Evolutionary conservation across 2,329 filamentous ascomycete genomes (phyloP).

Genomic region (Helminthosporium solani): DNA sequence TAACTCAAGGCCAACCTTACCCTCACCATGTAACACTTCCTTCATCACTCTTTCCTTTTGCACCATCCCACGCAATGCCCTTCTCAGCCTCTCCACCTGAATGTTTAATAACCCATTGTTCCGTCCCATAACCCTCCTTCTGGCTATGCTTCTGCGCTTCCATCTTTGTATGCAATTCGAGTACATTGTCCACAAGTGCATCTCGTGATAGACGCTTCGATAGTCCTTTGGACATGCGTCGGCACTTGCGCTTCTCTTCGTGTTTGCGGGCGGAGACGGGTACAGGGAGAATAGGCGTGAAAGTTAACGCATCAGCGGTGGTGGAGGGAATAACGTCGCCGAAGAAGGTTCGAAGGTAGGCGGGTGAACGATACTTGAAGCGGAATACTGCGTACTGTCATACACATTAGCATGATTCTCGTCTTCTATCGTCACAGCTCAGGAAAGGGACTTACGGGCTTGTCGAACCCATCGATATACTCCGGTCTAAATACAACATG

Average conservation of each 20-base stretch:
- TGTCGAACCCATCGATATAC: conserved; percentile 43
- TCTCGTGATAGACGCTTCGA: conserved; percentile 30
- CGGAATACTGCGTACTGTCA: conserved; percentile 50
- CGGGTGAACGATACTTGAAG: conserved; percentile 48
- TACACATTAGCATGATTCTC: background rate
- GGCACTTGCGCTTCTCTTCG: background rate
- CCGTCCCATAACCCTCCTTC: conserved; percentile 12
- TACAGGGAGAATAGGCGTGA: background rate
- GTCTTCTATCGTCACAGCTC: background rate
- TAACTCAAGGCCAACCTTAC: background rate
- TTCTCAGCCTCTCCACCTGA: conserved; percentile 9
- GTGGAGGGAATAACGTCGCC: conserved; percentile 2
- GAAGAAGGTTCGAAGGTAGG: conserved; percentile 38
- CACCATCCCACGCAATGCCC: background rate
- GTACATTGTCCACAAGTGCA: conserved; percentile 13
- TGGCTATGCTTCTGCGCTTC: conserved; percentile 15
- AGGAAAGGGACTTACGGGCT: conserved; percentile 17
- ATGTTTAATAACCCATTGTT: conserved; percentile 25
- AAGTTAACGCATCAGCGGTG: background rate
- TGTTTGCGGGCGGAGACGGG: background rate
- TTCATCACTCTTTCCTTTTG: background rate
- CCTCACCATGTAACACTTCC: background rate
- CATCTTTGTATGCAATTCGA: conserved; percentile 24
- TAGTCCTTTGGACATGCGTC: conserved; percentile 12
- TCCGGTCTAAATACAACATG: conserved; percentile 41